Evolutionary conservation across 2,329 filamentous ascomycete species (phyloP).

Genomic region (Phialocephala subalpina): DNA sequence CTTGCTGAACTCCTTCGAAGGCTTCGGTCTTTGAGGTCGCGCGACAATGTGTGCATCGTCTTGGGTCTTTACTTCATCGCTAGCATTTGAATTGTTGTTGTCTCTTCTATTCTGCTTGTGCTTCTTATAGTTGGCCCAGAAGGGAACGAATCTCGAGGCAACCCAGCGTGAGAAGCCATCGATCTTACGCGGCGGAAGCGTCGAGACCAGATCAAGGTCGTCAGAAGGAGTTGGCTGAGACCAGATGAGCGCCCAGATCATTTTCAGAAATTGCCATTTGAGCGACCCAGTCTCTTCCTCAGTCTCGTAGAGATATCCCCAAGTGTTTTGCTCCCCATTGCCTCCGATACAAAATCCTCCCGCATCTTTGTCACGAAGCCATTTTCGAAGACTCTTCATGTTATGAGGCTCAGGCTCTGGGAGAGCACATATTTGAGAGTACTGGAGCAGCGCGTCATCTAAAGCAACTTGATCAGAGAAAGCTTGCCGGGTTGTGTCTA

Average conservation of each 20-base stretch:
- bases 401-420: conserved; percentile 18
- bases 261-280: neutral
- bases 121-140: neutral
- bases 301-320: conserved; percentile 16
- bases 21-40: neutral
- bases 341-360: conserved; percentile 15
- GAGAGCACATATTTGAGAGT: conserved; percentile 21
- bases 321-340: conserved; percentile 4
- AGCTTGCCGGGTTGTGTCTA: neutral
- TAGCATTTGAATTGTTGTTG: neutral
- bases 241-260: conserved; percentile 22
- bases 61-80: neutral
- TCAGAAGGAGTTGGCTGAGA: neutral
- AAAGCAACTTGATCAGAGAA: neutral
- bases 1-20: neutral
- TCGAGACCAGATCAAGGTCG: conserved; percentile 16
- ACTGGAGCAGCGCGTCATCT: conserved; percentile 26
- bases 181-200: neutral
- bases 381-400: conserved; percentile 15
- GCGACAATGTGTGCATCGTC: neutral
- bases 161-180: neutral
- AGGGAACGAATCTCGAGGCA: neutral
- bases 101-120: neutral
- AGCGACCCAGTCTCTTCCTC: neutral
- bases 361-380: conserved; percentile 4